A percentile compares a stretch with the other conserved stretches of the same genome.
These are phyloP conservation scores for Chalciporus piperatus DNA, from an alignment of 768 basidiomycete species.

Conservation along the genomic window DNA sequence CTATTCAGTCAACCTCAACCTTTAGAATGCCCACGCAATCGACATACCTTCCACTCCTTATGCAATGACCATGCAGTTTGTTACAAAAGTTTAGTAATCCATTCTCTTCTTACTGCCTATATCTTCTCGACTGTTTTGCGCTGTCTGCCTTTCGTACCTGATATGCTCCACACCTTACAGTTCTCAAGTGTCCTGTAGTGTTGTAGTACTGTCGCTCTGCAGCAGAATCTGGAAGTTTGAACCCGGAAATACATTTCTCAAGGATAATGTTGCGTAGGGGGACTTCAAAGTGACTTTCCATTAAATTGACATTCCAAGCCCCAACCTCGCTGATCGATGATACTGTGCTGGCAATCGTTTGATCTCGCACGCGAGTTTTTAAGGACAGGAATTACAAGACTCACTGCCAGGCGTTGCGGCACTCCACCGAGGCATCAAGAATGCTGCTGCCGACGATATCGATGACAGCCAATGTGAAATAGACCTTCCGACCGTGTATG, in stretches of 20 bases:
- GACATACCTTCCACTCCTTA: constrained; percentile 18
- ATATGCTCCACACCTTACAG: background rate
- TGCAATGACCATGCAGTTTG: background rate
- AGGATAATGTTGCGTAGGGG: background rate
- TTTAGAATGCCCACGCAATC: constrained; percentile 6
- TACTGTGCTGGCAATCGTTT: too few species aligned
- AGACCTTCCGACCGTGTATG: too few species aligned
- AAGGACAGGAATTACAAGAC: too few species aligned
- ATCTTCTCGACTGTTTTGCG: background rate
- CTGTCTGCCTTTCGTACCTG: background rate
- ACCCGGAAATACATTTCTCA: background rate
- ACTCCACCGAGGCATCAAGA: too few species aligned
- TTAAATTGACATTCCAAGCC: too few species aligned
- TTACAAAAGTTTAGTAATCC: constrained; percentile 8
- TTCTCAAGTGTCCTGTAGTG: background rate
- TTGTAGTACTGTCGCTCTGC: background rate
- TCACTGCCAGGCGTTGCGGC: too few species aligned
- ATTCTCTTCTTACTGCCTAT: constrained; percentile 9
- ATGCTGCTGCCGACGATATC: too few species aligned
- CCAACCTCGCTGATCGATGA: too few species aligned
- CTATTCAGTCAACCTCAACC: constrained; percentile 15
- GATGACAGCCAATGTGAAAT: too few species aligned
- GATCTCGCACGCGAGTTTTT: too few species aligned
- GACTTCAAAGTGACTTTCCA: too few species aligned
- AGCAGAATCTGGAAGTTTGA: background rate